Conservation (phyloP, 2,329 filamentous ascomycete species). For the Colletotrichum salicis region DNA sequence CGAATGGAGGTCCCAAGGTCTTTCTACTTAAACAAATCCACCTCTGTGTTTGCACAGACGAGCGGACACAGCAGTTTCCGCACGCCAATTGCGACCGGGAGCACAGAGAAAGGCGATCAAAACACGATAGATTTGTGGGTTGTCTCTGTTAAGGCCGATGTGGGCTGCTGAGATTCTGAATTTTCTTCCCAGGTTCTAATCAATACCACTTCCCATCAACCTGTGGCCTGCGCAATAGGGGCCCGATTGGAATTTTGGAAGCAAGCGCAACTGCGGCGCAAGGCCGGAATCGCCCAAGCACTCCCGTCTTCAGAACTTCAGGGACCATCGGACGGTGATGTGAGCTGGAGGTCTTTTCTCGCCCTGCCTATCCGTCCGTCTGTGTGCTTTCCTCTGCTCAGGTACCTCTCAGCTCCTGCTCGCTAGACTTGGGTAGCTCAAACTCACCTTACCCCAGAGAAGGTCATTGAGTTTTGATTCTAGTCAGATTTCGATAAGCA, state of each 20-base stretch:
- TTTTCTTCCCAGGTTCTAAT: background rate
- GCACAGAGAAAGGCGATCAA: background rate
- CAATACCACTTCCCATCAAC: background rate
- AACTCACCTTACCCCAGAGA: background rate
- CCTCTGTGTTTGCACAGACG: background rate
- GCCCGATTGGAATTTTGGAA: no score
- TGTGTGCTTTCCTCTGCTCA: background rate
- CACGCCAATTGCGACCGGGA: background rate
- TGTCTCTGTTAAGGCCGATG: background rate
- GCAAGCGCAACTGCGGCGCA: background rate
- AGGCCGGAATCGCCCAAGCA: background rate
- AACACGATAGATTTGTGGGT: conserved; percentile 1
- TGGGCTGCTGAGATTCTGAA: background rate
- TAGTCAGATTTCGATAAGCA: background rate
- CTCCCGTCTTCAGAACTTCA: background rate
- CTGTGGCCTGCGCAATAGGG: no score
- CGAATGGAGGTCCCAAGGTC: background rate
- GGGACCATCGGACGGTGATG: background rate
- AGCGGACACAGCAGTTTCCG: background rate
- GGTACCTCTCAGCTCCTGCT: no score
- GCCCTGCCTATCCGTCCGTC: background rate
- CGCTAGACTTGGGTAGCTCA: background rate
- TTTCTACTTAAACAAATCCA: background rate
- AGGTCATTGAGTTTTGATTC: background rate
- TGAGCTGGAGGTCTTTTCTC: background rate